phyloP scores from a whole-genome alignment of 1,284 basidiomycete species.

The Cryptococcus sp. region DNA sequence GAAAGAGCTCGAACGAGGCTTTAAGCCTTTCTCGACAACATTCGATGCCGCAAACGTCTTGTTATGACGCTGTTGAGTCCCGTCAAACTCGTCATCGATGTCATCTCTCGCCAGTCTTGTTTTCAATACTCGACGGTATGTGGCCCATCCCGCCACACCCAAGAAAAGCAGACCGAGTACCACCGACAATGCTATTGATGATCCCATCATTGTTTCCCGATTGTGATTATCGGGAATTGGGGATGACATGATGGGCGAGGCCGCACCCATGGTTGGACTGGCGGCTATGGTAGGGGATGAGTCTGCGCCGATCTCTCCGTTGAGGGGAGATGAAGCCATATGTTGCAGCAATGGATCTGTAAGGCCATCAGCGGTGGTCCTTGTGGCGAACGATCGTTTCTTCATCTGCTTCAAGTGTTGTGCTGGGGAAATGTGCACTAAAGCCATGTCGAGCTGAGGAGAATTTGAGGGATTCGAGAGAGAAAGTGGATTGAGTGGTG shows the following conservation, averaged over 20 bases:
- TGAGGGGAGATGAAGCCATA: not conserved
- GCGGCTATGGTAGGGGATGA: slow-evolving; percentile 10
- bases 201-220: slow-evolving; percentile 8
- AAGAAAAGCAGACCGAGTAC: slow-evolving; percentile 21
- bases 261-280: slow-evolving; percentile 6
- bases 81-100: not conserved
- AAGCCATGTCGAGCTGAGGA: slow-evolving; percentile 16
- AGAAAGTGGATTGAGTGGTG: slow-evolving; percentile 17
- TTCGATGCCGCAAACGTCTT: slow-evolving; percentile 22
- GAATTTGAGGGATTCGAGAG: slow-evolving; percentile 11
- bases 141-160: slow-evolving; percentile 21
- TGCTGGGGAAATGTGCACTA: slow-evolving; percentile 18
- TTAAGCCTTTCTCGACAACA: slow-evolving; percentile 23
- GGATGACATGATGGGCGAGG: slow-evolving; percentile 8
- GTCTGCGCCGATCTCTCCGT: not conserved
- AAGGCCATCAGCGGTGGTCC: slow-evolving; percentile 12
- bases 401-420: slow-evolving; percentile 23
- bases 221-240: slow-evolving; percentile 3
- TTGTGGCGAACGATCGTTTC: slow-evolving; percentile 16
- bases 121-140: slow-evolving; percentile 14
- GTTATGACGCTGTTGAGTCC: not conserved
- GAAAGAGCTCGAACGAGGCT: slow-evolving; percentile 8
- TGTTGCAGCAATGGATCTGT: slow-evolving; percentile 1
- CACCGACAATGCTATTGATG: slow-evolving; percentile 23
- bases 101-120: not conserved